Conservation (phyloP, 1,284 basidiomycete genomes). For the Rhodofomes roseus region DNA sequence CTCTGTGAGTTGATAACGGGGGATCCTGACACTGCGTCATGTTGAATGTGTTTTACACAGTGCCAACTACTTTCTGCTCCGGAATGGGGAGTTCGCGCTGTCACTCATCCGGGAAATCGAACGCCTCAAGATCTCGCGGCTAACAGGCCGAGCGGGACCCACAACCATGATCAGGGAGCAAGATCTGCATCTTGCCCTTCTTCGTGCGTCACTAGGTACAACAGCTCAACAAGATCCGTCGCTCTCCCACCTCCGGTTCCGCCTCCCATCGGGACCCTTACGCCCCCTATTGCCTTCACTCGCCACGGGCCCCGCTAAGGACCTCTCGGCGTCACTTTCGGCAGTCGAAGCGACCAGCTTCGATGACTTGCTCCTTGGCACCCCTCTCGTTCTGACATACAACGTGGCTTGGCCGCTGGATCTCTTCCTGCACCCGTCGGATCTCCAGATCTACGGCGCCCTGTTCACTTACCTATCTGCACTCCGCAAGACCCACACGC, state of each 20-base stretch:
- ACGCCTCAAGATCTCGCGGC: conserved; percentile 69
- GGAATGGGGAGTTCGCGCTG: conserved; percentile 83
- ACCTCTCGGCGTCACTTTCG: conserved; percentile 30
- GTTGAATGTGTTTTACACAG: conserved; percentile 32
- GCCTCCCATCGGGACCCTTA: conserved; percentile 73
- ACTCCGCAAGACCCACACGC: conserved; percentile 77
- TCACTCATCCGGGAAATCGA: conserved; percentile 82
- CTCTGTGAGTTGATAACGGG: conserved; percentile 69
- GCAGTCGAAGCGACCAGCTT: conserved; percentile 50
- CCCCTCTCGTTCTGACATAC: conserved; percentile 67
- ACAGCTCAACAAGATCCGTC: conserved; percentile 78
- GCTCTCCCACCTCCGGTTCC: conserved; percentile 67
- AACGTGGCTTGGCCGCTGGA: conserved; percentile 83
- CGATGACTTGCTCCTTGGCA: conserved; percentile 76
- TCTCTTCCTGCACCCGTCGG: conserved; percentile 77
- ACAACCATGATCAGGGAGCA: conserved; percentile 82
- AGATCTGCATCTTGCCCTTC: conserved; percentile 77
- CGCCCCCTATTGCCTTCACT: conserved; percentile 74
- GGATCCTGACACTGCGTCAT: too few relatives aligned
- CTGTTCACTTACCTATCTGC: conserved; percentile 84
- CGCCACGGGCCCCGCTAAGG: conserved; percentile 30
- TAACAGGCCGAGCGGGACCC: conserved; percentile 61
- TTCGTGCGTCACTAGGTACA: conserved; percentile 81
- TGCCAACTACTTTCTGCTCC: conserved; percentile 82
- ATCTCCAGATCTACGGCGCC: conserved; percentile 71